Evolutionary conservation across 331 rosid genomes (phyloP), one percentile per base, ranked within the genome.

Genomic region (Quercus tomentella): DNA sequence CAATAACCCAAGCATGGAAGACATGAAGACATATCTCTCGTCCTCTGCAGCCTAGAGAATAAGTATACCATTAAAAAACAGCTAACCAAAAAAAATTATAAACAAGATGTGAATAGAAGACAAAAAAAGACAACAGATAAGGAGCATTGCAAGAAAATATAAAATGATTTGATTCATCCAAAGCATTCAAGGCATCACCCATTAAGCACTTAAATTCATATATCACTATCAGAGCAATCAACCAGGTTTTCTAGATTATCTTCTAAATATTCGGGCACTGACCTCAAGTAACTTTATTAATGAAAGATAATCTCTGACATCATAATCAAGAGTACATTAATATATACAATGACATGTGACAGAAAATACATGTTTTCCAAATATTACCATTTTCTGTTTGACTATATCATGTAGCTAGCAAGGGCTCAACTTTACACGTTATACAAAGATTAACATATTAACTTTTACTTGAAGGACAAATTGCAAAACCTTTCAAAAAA

Each of bases 1-100:
- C 83, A 95, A 88, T 84, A 95, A 81, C 54, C 96, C 96, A 69
- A 95, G 87, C 97, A 95, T 86, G 37, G 99, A 89, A 82, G 97
- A 90, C 94, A 80, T 91, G 89, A 91, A 92, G 83, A 88, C 76
- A 86, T 88, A 90, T 90, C 93, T 88, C 73, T 92, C 99, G 68
- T 95, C 97, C 69, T 95, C 99, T 61, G 83, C 89, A 84, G 84
- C 92, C 99, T 95, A 73, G 61, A 77, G 73, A 30, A 73, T 63
- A 63, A 49, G 70, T 2, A 49, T 56, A 80, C 52, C 69, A 66
- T 81, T 79, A 86, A 71, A 17, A 49, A 81, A 33, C 61, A 77
- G 58, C 55, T 79, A 74, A 33, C 72, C n/a, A 67, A 35, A 31
- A 26, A n/a, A 65, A 17, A 41, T 67, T 16, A 49, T 41, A 71